phyloP scores from a whole-genome alignment of 1,284 basidiomycete species.

The Ceratobasidium sp. region DNA sequence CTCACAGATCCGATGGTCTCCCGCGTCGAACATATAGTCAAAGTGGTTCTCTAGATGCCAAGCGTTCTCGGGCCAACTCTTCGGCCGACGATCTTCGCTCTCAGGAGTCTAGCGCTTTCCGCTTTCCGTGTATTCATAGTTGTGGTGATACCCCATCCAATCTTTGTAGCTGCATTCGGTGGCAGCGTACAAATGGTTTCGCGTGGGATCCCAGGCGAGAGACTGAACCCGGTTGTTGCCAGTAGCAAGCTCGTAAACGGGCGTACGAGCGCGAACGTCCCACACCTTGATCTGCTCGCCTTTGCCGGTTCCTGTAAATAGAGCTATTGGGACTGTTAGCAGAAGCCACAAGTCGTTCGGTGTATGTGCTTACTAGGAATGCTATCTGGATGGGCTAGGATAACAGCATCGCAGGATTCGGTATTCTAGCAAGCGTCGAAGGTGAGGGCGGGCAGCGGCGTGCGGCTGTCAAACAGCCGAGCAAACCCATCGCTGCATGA shows the following conservation, averaged over 20 bases:
- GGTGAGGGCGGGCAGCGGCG: constrained; percentile 24
- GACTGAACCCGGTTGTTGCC: constrained; percentile 34
- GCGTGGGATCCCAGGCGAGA: constrained; percentile 28
- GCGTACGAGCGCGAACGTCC: constrained; percentile 36
- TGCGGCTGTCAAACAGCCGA: constrained; percentile 23
- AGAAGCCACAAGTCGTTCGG: not conserved
- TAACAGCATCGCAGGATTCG: constrained; percentile 9
- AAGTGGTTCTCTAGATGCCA: constrained; percentile 6
- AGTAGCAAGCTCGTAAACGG: constrained; percentile 38
- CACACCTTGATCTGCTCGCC: constrained; percentile 26
- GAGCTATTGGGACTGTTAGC: not conserved
- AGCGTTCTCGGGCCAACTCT: constrained; percentile 11
- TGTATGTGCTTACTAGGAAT: constrained; percentile 20
- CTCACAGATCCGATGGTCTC: constrained; percentile 21
- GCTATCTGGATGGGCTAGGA: constrained; percentile 3
- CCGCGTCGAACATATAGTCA: constrained; percentile 20
- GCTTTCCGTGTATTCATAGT: constrained; percentile 1
- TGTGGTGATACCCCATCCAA: constrained; percentile 24
- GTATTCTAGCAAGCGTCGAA: constrained; percentile 9
- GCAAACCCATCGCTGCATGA: constrained; percentile 31
- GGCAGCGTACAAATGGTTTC: constrained; percentile 25
- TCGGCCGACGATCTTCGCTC: not conserved
- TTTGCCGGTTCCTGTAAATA: constrained; percentile 24
- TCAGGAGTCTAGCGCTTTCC: not conserved
- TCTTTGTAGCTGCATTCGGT: constrained; percentile 28